phyloP scores from a whole-genome alignment of 106 monocot species.

The Acorus gramineus region DNA sequence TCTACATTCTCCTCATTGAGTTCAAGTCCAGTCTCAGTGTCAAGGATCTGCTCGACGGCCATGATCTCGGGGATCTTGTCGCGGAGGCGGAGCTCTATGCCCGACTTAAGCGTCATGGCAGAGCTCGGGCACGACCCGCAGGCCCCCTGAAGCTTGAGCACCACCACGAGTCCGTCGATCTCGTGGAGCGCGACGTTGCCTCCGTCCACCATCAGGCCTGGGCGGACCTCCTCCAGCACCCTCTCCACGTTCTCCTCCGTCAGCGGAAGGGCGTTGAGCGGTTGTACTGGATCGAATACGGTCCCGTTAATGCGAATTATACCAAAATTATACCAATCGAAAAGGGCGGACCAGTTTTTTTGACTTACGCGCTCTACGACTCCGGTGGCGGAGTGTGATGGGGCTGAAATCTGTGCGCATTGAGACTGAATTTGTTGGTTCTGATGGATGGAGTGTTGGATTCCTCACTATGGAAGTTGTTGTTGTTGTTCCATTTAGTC shows the following conservation, averaged over 20 bases:
- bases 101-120: slow-evolving; percentile 91
- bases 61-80: slow-evolving; percentile 92
- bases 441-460: slow-evolving; percentile 4
- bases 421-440: background rate
- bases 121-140: slow-evolving; percentile 97
- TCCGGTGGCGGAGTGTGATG: background rate
- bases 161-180: slow-evolving; percentile 92
- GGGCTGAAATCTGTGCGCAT: background rate
- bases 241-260: slow-evolving; percentile 90
- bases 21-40: slow-evolving; percentile 85
- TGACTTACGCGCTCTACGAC: background rate
- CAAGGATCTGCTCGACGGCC: slow-evolving; percentile 77
- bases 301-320: background rate
- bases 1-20: slow-evolving; percentile 85
- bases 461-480: background rate
- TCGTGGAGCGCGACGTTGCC: slow-evolving; percentile 92
- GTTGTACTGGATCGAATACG: slow-evolving; percentile 2
- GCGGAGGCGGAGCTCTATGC: slow-evolving; percentile 77
- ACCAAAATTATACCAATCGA: background rate
- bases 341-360: no score
- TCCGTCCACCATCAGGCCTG: slow-evolving; percentile 89
- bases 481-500: slow-evolving; percentile 15
- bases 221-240: slow-evolving; percentile 86
- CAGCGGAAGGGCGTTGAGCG: slow-evolving; percentile 61
- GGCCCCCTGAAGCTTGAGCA: slow-evolving; percentile 86